Conservation (phyloP, 495 filamentous ascomycete genomes). For the Paragyromitra xinjiangensis region DNA sequence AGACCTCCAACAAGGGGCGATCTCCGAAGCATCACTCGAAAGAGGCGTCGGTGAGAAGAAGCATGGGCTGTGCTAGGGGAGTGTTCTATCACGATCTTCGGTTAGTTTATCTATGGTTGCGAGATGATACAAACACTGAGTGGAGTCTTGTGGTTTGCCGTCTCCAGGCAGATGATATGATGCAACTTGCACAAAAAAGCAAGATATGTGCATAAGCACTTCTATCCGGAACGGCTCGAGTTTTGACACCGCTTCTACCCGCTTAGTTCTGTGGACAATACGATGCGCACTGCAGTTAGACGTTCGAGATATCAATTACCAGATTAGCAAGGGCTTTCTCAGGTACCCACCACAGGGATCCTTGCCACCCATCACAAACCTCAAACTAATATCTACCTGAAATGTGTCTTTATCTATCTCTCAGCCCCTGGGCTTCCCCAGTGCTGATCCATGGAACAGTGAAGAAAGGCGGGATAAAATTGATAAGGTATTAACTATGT, state of each 20-base stretch:
- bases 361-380: not conserved
- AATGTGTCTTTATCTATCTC: not conserved
- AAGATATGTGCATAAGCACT: not conserved
- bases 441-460: not conserved
- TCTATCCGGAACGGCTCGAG: not conserved
- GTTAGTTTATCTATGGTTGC: not conserved
- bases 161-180: not conserved
- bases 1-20: not conserved
- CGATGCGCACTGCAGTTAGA: not conserved
- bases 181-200: not conserved
- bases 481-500: not conserved
- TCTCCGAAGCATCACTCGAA: not conserved
- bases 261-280: not conserved
- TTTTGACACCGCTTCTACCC: not conserved
- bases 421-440: not conserved
- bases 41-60: not conserved
- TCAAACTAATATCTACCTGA: not conserved
- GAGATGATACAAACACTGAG: too few species aligned
- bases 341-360: not conserved
- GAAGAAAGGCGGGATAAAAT: not conserved
- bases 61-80: not conserved
- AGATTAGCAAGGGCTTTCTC: not conserved
- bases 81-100: not conserved
- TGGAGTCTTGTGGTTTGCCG: not conserved
- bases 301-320: not conserved